Evolutionary conservation across 345 rosid species (phyloP).

Genomic region (Cardiospermum halicacabum): DNA sequence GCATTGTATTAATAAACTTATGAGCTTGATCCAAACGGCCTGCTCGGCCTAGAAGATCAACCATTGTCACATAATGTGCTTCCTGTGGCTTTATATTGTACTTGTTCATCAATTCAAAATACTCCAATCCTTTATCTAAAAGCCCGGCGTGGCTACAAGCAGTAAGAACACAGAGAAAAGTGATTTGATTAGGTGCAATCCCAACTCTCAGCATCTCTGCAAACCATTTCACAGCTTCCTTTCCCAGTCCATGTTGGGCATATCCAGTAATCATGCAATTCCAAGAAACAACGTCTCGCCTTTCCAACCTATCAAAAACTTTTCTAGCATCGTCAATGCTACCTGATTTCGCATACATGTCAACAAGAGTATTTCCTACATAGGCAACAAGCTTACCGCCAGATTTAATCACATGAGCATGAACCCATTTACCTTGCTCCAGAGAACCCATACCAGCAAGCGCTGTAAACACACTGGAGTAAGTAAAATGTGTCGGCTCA

Average conservation of each 20-base stretch:
- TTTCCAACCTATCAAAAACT: constrained; percentile 43
- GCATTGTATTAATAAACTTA: constrained; percentile 49
- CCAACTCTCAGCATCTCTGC: constrained; percentile 41
- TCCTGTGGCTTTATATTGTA: constrained; percentile 36
- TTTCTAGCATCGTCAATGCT: constrained; percentile 49
- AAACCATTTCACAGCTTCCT: constrained; percentile 34
- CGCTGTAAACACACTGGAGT: constrained; percentile 44
- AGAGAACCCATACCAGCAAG: constrained; percentile 50
- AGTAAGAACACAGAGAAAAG: constrained; percentile 54
- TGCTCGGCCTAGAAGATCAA: constrained; percentile 69
- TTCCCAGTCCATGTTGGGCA: constrained; percentile 53
- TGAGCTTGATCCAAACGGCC: constrained; percentile 45
- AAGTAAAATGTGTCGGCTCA: constrained; percentile 46
- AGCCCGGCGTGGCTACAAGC: constrained; percentile 74
- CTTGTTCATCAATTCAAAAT: constrained; percentile 45
- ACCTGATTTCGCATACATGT: constrained; percentile 68
- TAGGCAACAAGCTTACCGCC: constrained; percentile 48
- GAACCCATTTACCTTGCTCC: constrained; percentile 76
- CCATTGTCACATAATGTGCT: constrained; percentile 46
- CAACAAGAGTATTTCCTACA: constrained; percentile 57
- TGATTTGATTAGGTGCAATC: constrained; percentile 44
- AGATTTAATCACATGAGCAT: constrained; percentile 49
- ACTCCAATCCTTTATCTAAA: constrained; percentile 43
- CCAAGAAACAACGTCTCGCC: constrained; percentile 54
- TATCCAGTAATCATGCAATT: constrained; percentile 50